Conservation (phyloP, 345 rosid species). For the Cardamine resedifolia region DNA sequence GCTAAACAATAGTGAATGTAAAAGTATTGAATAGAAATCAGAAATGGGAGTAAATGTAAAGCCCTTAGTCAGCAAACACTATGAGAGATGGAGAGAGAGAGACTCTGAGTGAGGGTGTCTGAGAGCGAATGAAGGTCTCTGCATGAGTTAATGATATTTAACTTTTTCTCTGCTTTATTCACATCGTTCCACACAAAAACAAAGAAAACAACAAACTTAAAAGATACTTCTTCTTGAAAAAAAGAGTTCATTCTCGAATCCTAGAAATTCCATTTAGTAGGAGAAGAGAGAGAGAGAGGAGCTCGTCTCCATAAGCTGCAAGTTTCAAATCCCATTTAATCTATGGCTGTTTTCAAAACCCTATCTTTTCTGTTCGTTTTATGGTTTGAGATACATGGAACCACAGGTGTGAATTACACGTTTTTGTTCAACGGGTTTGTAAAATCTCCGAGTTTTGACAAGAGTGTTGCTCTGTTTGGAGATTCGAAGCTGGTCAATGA, state of each 20-base stretch:
- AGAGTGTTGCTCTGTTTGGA: conserved; percentile 55
- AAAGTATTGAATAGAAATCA: background rate
- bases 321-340: background rate
- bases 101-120: background rate
- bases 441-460: conserved; percentile 48
- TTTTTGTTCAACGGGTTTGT: conserved; percentile 52
- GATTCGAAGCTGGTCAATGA: conserved; percentile 55
- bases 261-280: conserved; percentile 14
- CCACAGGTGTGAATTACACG: conserved; percentile 36
- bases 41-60: background rate
- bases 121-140: conserved; percentile 37
- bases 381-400: conserved; percentile 23
- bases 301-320: conserved; percentile 8
- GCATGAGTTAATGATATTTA: conserved; percentile 28
- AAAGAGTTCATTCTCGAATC: conserved; percentile 9
- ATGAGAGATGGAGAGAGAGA: background rate
- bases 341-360: conserved; percentile 29
- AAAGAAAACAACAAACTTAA: background rate
- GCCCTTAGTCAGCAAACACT: conserved; percentile 26
- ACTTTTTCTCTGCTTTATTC: conserved; percentile 1
- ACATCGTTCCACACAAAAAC: background rate
- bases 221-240: background rate
- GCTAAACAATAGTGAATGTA: background rate
- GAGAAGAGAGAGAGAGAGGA: conserved; percentile 5
- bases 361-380: conserved; percentile 39